These are phyloP conservation scores for Chaetomium sp. DNA, from an alignment of 2,329 filamentous ascomycete species.

Conservation along the genomic window DNA sequence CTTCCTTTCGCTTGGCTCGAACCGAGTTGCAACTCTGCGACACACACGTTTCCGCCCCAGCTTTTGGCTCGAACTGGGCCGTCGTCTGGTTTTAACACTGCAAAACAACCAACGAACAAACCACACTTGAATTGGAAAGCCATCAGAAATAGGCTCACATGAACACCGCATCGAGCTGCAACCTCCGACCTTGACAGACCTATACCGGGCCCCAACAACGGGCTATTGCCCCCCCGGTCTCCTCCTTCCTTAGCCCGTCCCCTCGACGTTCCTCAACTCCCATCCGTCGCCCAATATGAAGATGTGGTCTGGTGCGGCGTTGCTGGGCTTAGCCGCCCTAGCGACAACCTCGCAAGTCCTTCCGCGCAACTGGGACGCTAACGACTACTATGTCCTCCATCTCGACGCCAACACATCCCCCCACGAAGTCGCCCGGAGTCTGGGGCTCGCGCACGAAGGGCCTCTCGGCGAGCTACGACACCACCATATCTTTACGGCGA, in stretches of 20 bases:
- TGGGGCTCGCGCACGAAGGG: constrained; percentile 77
- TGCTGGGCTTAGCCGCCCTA: constrained; percentile 49
- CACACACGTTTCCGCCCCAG: not conserved
- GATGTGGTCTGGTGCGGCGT: constrained; percentile 36
- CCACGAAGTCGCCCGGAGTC: constrained; percentile 58
- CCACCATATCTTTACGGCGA: constrained; percentile 81
- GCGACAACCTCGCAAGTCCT: constrained; percentile 42
- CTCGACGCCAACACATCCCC: constrained; percentile 62
- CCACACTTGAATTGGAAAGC: not conserved
- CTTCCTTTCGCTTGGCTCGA: not conserved
- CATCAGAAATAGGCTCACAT: not conserved
- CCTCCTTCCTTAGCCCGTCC: not conserved
- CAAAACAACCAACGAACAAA: not conserved
- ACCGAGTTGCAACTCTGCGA: not conserved
- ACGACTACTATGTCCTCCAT: constrained; percentile 93
- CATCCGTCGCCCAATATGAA: constrained; percentile 38
- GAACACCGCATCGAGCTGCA: not conserved
- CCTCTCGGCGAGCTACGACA: constrained; percentile 68
- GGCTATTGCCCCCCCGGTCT: too few species aligned
- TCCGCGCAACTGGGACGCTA: constrained; percentile 65
- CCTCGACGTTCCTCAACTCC: not conserved
- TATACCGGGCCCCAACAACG: too few species aligned
- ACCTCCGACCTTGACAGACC: not conserved
- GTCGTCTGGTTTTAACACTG: too few species aligned
- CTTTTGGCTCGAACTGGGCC: not conserved